These are phyloP conservation scores for Dactylellina haptotyla DNA, from an alignment of 2,329 filamentous ascomycete species.

Conservation along the genomic window DNA sequence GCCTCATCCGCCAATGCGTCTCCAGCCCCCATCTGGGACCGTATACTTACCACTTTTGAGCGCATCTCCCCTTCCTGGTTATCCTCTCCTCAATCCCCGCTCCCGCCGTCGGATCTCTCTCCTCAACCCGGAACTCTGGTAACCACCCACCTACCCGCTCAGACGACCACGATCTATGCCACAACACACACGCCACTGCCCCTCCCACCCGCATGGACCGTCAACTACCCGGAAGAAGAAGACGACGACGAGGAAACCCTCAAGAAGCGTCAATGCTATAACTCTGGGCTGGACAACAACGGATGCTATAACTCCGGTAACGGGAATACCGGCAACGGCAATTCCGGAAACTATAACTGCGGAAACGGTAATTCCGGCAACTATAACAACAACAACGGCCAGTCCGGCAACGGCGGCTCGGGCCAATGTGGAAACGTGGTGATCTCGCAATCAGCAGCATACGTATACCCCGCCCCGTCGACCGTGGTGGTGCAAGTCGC, in stretches of 20 bases:
- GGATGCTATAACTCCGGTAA: conserved; percentile 42
- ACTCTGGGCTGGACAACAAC: conserved; percentile 39
- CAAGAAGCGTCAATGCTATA: conserved; percentile 42
- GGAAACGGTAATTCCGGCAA: conserved; percentile 49
- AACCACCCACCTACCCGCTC: conserved; percentile 39
- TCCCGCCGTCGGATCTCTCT: background rate
- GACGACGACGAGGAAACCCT: conserved; percentile 11
- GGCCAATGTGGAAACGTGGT: conserved; percentile 46
- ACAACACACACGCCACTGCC: conserved; percentile 42
- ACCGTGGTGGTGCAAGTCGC: conserved; percentile 43
- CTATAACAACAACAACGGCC: conserved; percentile 37
- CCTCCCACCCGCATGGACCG: conserved; percentile 35
- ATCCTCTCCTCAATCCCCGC: background rate
- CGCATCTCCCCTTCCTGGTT: conserved; percentile 6
- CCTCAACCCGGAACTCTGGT: conserved; percentile 23
- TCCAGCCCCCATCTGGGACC: conserved; percentile 41
- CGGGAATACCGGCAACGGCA: conserved; percentile 43
- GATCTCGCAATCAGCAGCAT: conserved; percentile 31
- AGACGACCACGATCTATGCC: conserved; percentile 45
- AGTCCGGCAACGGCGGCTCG: conserved; percentile 32
- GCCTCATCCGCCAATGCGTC: conserved; percentile 14
- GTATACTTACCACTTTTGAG: conserved; percentile 22
- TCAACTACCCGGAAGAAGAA: conserved; percentile 47
- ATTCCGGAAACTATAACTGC: conserved; percentile 50
- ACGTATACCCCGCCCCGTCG: conserved; percentile 43